A percentile compares a stretch with the other conserved stretches of the same genome.
Conservation (phyloP, 75 land plant species). For the Sequoia sempervirens region DNA sequence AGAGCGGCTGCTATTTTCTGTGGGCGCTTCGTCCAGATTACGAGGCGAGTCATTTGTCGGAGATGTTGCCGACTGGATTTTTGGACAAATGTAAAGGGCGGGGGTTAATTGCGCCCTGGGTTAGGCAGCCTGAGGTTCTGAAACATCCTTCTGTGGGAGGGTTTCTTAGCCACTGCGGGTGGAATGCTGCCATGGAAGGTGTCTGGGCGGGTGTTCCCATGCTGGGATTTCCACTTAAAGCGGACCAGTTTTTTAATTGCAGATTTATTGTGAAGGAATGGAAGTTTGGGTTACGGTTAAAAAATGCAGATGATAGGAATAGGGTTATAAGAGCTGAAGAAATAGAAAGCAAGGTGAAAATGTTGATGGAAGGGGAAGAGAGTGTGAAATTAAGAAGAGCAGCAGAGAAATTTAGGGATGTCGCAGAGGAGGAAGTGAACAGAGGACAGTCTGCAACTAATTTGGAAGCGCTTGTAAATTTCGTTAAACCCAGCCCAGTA, state of each 20-base stretch:
- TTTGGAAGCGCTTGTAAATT: not conserved
- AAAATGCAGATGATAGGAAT: not conserved
- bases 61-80: not conserved
- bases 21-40: constrained; percentile 19
- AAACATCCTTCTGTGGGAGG: constrained; percentile 13
- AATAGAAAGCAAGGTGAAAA: constrained; percentile 8
- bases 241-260: constrained; percentile 11
- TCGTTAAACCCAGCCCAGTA: no score
- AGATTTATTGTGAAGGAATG: not conserved
- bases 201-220: constrained; percentile 14
- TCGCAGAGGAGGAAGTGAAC: not conserved
- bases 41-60: not conserved
- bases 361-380: constrained; percentile 20
- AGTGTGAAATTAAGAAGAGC: not conserved
- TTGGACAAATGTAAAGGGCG: not conserved
- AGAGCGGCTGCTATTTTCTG: constrained; percentile 8
- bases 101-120: constrained; percentile 9
- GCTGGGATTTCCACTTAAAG: constrained; percentile 13
- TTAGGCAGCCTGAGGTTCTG: constrained; percentile 8
- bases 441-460: not conserved
- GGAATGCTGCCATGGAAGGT: constrained; percentile 17
- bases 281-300: constrained; percentile 5
- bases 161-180: constrained; percentile 6
- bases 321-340: constrained; percentile 12
- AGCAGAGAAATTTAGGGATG: not conserved